A percentile compares a stretch with the other conserved stretches of the same genome.
phyloP scores from a whole-genome alignment of 805 yeast species.

The Candida tallmaniae region DNA sequence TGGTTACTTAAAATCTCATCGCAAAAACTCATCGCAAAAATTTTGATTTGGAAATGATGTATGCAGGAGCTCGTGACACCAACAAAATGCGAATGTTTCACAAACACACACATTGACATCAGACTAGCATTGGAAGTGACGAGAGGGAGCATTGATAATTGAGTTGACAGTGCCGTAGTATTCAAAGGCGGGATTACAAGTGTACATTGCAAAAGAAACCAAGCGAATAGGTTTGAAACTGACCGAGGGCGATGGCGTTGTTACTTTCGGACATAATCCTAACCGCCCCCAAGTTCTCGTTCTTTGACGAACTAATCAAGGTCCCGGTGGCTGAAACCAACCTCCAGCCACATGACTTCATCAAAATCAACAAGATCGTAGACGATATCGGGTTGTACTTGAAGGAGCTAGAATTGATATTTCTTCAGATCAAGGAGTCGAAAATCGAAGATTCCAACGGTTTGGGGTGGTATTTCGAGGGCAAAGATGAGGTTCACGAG shows the following conservation, averaged over 20 bases:
- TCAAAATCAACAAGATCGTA: conserved; percentile 23
- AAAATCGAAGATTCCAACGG: conserved; percentile 4
- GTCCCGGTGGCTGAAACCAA: conserved; percentile 13
- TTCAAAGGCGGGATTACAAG: too few species aligned
- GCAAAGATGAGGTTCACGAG: conserved; percentile 16
- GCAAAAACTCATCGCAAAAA: too few species aligned
- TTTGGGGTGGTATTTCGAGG: conserved; percentile 24
- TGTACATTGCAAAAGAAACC: background rate
- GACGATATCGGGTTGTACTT: conserved; percentile 26
- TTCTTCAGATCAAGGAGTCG: conserved; percentile 9
- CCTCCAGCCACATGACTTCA: conserved; percentile 20
- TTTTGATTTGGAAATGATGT: too few species aligned
- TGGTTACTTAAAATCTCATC: conserved; percentile 20
- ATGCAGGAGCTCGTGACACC: background rate
- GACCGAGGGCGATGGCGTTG: conserved; percentile 6
- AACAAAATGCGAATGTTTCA: too few species aligned
- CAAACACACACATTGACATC: background rate
- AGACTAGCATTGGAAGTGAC: too few species aligned
- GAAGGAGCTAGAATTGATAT: conserved; percentile 14
- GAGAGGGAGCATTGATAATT: background rate
- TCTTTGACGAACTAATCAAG: conserved; percentile 19
- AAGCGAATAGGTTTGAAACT: conserved; percentile 1
- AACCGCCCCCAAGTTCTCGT: conserved; percentile 16
- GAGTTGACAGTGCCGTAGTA: background rate
- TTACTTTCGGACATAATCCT: conserved; percentile 16